Percentiles rank a stretch among this genome's conserved stretches.
Conservation (phyloP, 73 alveolate genomes). For the Paraurostyla sp. region DNA sequence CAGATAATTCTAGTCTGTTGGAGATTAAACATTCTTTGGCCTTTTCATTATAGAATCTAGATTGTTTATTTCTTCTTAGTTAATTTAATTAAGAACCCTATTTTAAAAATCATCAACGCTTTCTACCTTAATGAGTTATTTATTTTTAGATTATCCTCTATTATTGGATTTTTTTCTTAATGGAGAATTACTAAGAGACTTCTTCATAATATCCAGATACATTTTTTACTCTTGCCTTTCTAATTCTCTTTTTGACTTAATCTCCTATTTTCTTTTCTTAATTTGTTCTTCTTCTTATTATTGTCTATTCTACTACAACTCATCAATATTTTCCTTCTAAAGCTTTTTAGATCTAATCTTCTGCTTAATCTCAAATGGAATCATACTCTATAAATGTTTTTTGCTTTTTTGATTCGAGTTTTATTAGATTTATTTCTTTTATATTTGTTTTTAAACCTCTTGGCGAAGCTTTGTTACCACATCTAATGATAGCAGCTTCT, state of each 20-base stretch:
- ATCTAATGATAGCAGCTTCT: no score
- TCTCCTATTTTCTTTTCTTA: no score
- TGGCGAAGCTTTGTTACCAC: no score
- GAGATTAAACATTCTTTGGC: background rate
- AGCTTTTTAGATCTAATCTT: background rate
- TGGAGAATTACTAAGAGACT: no score
- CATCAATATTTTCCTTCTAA: background rate
- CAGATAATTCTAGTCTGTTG: background rate
- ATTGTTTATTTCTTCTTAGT: background rate
- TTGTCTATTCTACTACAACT: background rate
- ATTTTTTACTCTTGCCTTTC: no score
- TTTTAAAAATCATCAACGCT: no score
- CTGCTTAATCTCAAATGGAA: background rate
- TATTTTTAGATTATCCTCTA: no score
- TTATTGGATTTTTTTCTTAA: no score
- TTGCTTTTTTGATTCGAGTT: background rate
- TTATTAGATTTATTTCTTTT: background rate
- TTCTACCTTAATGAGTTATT: no score
- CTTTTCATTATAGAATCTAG: background rate
- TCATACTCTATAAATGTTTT: background rate
- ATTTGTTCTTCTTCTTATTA: background rate
- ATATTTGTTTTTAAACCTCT: background rate
- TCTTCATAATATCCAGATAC: no score
- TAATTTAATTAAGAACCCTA: background rate
- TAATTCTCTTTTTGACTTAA: no score